These are phyloP conservation scores for Fusarium brachygibbosum DNA, from an alignment of 2,329 filamentous ascomycete genomes.

Conservation along the genomic window DNA sequence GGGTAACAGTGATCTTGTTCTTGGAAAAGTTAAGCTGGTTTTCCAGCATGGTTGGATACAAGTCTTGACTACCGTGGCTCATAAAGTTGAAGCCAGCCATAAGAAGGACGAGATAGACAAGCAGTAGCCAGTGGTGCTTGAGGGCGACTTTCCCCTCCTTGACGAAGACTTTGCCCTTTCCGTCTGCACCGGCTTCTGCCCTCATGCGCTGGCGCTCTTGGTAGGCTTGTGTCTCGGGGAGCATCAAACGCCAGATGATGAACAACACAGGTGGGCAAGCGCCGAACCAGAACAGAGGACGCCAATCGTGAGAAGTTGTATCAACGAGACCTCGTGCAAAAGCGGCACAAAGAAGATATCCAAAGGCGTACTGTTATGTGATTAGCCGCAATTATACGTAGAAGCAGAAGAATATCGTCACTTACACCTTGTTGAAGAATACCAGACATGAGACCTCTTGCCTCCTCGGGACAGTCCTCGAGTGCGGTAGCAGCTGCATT, in stretches of 20 bases:
- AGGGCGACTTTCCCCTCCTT: conserved; percentile 83
- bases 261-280: conserved; percentile 84
- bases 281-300: conserved; percentile 91
- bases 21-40: conserved; percentile 67
- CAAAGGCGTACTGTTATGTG: conserved; percentile 64
- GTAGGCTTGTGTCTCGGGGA: conserved; percentile 85
- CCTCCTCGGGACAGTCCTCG: conserved; percentile 77
- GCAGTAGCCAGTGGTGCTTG: conserved; percentile 82
- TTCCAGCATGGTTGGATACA: conserved; percentile 72
- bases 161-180: conserved; percentile 70
- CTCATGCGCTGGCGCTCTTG: conserved; percentile 75
- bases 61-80: conserved; percentile 79
- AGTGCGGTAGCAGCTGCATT: conserved; percentile 84
- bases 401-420: neutral
- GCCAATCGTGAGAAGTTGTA: conserved; percentile 84
- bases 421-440: conserved; percentile 78
- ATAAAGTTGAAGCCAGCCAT: conserved; percentile 96
- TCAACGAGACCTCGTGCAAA: conserved; percentile 77
- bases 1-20: conserved; percentile 75
- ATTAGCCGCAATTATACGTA: neutral
- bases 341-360: conserved; percentile 73
- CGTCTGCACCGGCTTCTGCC: conserved; percentile 53
- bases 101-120: conserved; percentile 85
- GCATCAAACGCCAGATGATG: conserved; percentile 80
- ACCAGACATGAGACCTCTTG: conserved; percentile 80